Evolutionary conservation across 352 stramenopile species (phyloP), one percentile per base, ranked within the genome.

Genomic region (Phytophthora meadii): DNA sequence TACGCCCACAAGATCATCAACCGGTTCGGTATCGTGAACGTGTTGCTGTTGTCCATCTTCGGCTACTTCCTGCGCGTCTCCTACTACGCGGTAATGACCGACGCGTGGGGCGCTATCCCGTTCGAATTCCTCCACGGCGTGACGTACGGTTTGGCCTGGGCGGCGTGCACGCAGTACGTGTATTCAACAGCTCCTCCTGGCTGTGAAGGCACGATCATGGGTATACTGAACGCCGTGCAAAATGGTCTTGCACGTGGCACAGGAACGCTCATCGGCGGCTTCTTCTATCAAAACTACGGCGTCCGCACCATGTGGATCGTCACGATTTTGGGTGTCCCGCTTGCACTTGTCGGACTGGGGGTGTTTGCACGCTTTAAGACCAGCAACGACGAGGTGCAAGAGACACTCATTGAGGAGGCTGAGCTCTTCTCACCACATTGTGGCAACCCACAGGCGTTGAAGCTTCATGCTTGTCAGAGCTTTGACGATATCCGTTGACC

Each of bases 41-140:
- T 93, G 42, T 51, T 94, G 57, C 64, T 93, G 50, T 27, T 92
- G 10, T 92, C 84, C 3, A 90, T 91, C 36, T 45, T 77, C 2
- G 87, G 79, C 17, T 94, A 92, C 66, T 79, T 76, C 15, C 67
- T 86, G 30, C 82, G 87, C 48, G 76, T 93, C 34, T 88, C 77
- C 10, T 93, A 82, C 75, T 87, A 91, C 50, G 83, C 81, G 11
- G 56, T 89, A 53, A 93, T 94, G 84, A 87, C 81, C 41, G 89
- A 92, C 70, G 73, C 84, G 12, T 94, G 87, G 87, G 74, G 60
- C 9, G 87, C 82, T 4, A 92, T 94, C 45, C 87, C 87, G 0
- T 92, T 93, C 61, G 87, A 93, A 57, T 88, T 93, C 30, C 65
- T 94, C 27, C 87, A 94, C 61, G 84, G 87, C 4, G 59, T 85